Base-by-base conservation (phyloP, 148 eudicot species). In the Amaranthus palmeri region DNA sequence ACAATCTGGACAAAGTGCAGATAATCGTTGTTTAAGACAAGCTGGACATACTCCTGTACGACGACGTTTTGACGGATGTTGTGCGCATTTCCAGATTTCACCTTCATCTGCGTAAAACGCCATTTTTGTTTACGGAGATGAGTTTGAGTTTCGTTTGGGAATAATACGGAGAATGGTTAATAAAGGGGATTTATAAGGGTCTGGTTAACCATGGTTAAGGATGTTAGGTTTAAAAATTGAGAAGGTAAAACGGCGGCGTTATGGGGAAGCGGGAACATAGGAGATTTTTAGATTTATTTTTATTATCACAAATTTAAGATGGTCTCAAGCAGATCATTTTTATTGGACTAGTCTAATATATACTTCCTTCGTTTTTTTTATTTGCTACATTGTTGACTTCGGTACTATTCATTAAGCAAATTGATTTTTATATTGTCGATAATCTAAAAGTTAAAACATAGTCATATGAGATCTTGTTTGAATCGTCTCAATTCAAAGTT, bases 1-100 rank as follows among this genome's bases (percentile, higher is more conserved):
- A 79, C 96, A 88, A 36, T 90, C 74, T 5, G 96, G 96, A 69
- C 96, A 90, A 50, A 90, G 90, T 7, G 76, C 70, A 59, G 76
- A 46, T 71, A 90, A 87, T 42, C 96, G 96, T 44, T 90, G 82
- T n/a, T 76, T 77, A 43, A 90, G 86, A 53, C 96, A 90, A 8
- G 18, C 3, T 0, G 90, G 87, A 60, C 96, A 90, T 46, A 90
- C 65, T 6, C 96, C 96, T 64, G 54, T 72, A 53, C 78, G 73
- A 8, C 82, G 96, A n/a, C 87, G 84, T 70, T 83, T 85, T 0
- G 90, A 81, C 0, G 93, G 86, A 75, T 91, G 97, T 49, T 79
- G 77, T 7, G 77, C 72, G 79, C 97, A 91, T 79, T 86, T 88
- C 86, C 86, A 87, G 1, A 81, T 75, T 10, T 88, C 85, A 10